These are phyloP conservation scores for Neofusicoccum sp. DNA, from an alignment of 2,329 filamentous ascomycete genomes.

Conservation along the genomic window DNA sequence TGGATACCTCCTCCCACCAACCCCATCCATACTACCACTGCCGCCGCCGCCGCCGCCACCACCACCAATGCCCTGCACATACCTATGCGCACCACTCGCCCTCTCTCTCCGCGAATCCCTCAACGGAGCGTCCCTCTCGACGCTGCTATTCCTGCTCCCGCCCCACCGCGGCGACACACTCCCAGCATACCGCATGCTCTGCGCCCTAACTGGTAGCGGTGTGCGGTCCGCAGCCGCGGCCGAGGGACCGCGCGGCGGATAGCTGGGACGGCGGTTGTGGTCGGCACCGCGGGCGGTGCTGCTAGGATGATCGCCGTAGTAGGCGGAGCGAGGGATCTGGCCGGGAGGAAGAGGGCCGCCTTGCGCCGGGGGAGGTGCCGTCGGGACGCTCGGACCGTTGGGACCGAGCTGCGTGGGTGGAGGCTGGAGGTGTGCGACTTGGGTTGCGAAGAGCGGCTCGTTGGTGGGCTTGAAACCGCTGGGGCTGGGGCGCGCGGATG, in stretches of 20 bases:
- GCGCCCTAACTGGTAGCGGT: slow-evolving; percentile 2
- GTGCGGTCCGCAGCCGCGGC: neutral
- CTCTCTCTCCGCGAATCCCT: slow-evolving; percentile 4
- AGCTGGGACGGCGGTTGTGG: slow-evolving; percentile 8
- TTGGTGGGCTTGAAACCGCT: slow-evolving; percentile 47
- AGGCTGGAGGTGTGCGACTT: slow-evolving; percentile 44
- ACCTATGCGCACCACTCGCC: neutral
- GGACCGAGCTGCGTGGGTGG: slow-evolving; percentile 16
- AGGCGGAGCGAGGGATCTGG: neutral
- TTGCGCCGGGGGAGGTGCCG: slow-evolving; percentile 29
- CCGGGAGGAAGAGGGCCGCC: neutral
- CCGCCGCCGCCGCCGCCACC: neutral
- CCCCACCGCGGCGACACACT: slow-evolving; percentile 3
- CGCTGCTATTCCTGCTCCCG: slow-evolving; percentile 11
- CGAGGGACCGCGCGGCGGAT: slow-evolving; percentile 3
- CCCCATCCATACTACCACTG: slow-evolving; percentile 20
- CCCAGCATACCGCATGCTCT: slow-evolving; percentile 14
- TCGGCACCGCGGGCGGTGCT: neutral
- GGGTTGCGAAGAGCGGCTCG: slow-evolving; percentile 50
- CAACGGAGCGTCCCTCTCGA: slow-evolving; percentile 1
- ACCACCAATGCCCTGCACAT: neutral
- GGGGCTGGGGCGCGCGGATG: slow-evolving; percentile 2
- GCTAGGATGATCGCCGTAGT: slow-evolving; percentile 9
- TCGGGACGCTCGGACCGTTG: slow-evolving; percentile 41
- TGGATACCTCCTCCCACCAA: slow-evolving; percentile 24